phyloP scores from a whole-genome alignment of 2,329 filamentous ascomycete genomes.

The Botrytis byssoidea region DNA sequence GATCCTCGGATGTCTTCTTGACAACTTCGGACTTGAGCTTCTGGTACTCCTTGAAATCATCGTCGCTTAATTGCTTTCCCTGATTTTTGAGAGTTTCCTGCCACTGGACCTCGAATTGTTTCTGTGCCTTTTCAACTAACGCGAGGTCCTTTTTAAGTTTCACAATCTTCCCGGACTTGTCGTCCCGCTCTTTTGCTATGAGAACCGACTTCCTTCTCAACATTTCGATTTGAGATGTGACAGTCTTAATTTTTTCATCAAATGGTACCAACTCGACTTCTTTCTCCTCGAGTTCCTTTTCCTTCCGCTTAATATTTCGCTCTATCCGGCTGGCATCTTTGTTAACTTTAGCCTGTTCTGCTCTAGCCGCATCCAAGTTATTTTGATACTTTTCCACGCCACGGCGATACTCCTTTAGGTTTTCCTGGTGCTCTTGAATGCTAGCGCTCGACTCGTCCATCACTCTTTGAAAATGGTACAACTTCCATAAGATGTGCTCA shows the following conservation, averaged over 20 bases:
- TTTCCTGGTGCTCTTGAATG: conserved; percentile 91
- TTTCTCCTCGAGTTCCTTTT: conserved; percentile 82
- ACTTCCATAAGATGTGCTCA: conserved; percentile 92
- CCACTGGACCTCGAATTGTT: conserved; percentile 86
- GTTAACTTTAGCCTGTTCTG: conserved; percentile 74
- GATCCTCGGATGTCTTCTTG: conserved; percentile 75
- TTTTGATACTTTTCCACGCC: conserved; percentile 83
- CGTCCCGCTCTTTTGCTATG: conserved; percentile 73
- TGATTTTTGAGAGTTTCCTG: conserved; percentile 80
- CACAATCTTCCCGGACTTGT: conserved; percentile 65
- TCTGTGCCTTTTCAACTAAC: conserved; percentile 84
- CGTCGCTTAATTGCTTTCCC: conserved; percentile 79
- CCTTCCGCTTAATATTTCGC: conserved; percentile 78
- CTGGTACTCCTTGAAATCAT: conserved; percentile 88
- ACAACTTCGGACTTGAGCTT: conserved; percentile 80
- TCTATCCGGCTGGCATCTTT: conserved; percentile 81
- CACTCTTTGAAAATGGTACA: conserved; percentile 89
- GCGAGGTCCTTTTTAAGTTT: conserved; percentile 78
- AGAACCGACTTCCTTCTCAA: conserved; percentile 66
- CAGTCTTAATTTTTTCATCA: conserved; percentile 86
- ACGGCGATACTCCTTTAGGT: conserved; percentile 87
- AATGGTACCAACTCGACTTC: conserved; percentile 84
- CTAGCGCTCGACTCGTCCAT: conserved; percentile 90
- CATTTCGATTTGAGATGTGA: conserved; percentile 66
- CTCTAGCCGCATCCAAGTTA: conserved; percentile 75